A percentile compares a stretch with the other conserved stretches of the same genome.
Conservation (phyloP, 2,329 filamentous ascomycete species). For the Dichotomopilus funicola region DNA sequence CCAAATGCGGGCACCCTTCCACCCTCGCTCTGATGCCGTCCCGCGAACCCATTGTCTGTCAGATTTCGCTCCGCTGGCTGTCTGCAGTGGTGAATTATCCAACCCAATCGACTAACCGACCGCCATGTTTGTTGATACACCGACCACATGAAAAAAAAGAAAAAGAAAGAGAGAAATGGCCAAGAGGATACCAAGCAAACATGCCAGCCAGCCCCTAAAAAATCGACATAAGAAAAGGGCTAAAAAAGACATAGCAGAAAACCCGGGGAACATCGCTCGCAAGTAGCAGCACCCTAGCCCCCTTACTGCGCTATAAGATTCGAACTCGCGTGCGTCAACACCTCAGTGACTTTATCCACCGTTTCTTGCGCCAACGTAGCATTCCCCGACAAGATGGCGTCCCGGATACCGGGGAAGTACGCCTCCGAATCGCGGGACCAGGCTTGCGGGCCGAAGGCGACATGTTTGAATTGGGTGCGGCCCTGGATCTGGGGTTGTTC, state of each 20-base stretch:
- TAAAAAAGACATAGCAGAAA: background rate
- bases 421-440: conserved; percentile 57
- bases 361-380: conserved; percentile 62
- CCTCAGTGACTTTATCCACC: conserved; percentile 63
- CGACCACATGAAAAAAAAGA: too few relatives aligned
- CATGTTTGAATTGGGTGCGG: conserved; percentile 88
- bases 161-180: too few relatives aligned
- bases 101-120: too few relatives aligned
- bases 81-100: too few relatives aligned
- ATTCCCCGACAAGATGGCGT: conserved; percentile 65
- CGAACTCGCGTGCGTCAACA: conserved; percentile 56
- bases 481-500: conserved; percentile 58
- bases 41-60: too few relatives aligned
- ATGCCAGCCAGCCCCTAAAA: background rate
- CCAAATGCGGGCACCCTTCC: background rate
- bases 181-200: too few relatives aligned
- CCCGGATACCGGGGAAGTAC: conserved; percentile 77
- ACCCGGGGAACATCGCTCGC: background rate
- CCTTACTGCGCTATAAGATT: background rate
- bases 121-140: too few relatives aligned
- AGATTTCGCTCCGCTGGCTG: too few relatives aligned
- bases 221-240: background rate
- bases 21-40: background rate
- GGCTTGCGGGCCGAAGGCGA: conserved; percentile 76
- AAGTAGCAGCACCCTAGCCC: background rate